Base-by-base conservation (phyloP, 306 rosid species). In the Carpinus fangiana region DNA sequence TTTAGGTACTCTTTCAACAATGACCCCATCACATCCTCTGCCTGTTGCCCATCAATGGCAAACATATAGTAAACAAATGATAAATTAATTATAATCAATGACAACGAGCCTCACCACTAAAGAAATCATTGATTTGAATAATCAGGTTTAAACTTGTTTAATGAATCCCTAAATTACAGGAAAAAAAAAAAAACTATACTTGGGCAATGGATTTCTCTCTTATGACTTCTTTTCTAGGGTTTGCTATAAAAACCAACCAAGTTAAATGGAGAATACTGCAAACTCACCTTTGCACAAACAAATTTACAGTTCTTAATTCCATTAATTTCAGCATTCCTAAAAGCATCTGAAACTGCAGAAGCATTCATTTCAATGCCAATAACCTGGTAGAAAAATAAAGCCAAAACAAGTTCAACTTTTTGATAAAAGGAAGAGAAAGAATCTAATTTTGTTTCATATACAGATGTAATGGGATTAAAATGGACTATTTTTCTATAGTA, bases 311-410 rank as follows among this genome's bases (percentile, higher is more conserved):
- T 96, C 66, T 85, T 88, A 76, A 96, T 91, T 85, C 94, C 98
- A 84, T 96, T 96, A 81, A 89, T 86, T 84, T 96, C 98, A 48
- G 98, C 96, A 76, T 96, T 96, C 88, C 93, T 90, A 56, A 79
- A 85, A 71, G 97, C 99, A 76, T 93, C 98, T 76, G 89, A 88
- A 76, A 95, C 91, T 2, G 99, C 97, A 79, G 99, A 93, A 70
- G 96, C 93, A 52, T 95, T 93, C 98, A 95, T 93, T 90, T 95
- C 99, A 82, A 95, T 87, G 53, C 99, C 99, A 86, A 95, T 79
- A 84, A 95, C 99, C 99, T 96, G 89, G 13, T 59, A 85, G 28
- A 70, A 73, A 68, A 28, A 56, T 23, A 54, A 57, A 73, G 59
- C 36, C 56, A 80, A 82, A 81, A 68, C 66, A 70, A 36, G 57